Base-by-base conservation (phyloP, 202 grass and related monocot species). In the Brachypodium distachyon region DNA sequence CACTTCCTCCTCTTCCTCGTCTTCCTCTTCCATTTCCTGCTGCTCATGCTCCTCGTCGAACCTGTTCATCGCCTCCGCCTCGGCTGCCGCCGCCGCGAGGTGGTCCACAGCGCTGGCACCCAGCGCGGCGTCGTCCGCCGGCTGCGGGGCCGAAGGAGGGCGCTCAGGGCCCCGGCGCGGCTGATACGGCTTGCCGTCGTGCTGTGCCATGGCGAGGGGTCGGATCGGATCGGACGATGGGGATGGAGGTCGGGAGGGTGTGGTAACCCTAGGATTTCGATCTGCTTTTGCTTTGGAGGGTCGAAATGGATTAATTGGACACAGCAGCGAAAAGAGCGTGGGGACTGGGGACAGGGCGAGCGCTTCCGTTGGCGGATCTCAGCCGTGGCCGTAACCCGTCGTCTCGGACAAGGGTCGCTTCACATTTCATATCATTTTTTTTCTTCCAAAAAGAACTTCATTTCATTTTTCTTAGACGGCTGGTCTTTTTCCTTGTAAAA, bases 181-280 rank as follows among this genome's bases (percentile, higher is more conserved):
- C 91, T 90, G 91, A 74, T 94, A 94, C 0, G 91, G 91, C 91
- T 94, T 94, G 76, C 37, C 91, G 67, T 89, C 87, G 87, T 84
- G 86, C 73, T 85, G 82, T 74, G 83, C 74, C 80, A 86, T 90
- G 89, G 86, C 67, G 72, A 61, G 78, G 77, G 72, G 58, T 61
- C 40, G 26, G 77, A 78, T 52, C 50, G 62, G 90, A 89, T 63
- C 76, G 87, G 90, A 89, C 81, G 86, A 84, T 57, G 79, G 79
- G 69, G 82, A 86, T 72, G 54, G 55, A 60, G 61, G 39, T 44
- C 81, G 37, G 64, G 67, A 72, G 47, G 73, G 78, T 28, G 72
- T 66, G 68, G 68, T 79, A 93, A 94, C 88, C 89, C 87, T 87
- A 88, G 91, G 87, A 88, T 94, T 87, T 71, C 48, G 82, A 86